phyloP scores from a whole-genome alignment of 345 rosid genomes.

The Excoecaria cochinchinensis region DNA sequence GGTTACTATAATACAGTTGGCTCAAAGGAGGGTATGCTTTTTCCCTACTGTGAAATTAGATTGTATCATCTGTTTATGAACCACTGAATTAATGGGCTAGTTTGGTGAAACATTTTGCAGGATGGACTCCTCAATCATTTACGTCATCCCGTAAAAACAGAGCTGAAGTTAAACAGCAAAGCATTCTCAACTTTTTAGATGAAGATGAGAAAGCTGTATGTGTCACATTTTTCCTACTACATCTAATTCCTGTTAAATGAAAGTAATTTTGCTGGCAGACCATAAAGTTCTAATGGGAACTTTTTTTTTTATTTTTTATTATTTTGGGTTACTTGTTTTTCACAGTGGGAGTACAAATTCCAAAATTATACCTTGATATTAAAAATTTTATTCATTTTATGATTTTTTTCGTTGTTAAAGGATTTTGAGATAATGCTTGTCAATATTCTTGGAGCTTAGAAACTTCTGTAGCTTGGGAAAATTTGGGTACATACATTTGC shows the following conservation, averaged over 20 bases:
- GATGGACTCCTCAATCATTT: conserved; percentile 93
- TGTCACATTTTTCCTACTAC: conserved; percentile 10
- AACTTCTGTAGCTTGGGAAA: not conserved
- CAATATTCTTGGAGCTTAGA: not conserved
- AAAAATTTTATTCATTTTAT: not conserved
- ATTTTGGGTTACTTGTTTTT: not conserved
- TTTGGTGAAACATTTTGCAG: conserved; percentile 37
- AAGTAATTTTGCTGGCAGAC: not conserved
- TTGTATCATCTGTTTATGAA: not conserved
- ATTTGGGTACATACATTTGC: not conserved
- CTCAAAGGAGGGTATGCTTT: conserved; percentile 73
- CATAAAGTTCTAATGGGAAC: not conserved
- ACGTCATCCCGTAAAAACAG: conserved; percentile 87
- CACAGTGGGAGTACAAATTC: not conserved
- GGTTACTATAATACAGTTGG: conserved; percentile 93
- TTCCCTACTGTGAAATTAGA: conserved; percentile 3
- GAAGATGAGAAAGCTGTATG: conserved; percentile 89
- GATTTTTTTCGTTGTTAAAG: not conserved
- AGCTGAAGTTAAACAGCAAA: conserved; percentile 89
- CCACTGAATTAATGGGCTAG: not conserved
- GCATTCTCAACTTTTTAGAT: conserved; percentile 75
- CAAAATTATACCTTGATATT: not conserved
- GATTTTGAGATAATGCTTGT: not conserved
- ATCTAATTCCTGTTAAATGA: too few relatives aligned
- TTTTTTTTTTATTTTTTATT: not conserved